These are phyloP conservation scores for Coemansia sp. DNA, from an alignment of 192 early-diverging fungal genomes.

Conservation along the genomic window DNA sequence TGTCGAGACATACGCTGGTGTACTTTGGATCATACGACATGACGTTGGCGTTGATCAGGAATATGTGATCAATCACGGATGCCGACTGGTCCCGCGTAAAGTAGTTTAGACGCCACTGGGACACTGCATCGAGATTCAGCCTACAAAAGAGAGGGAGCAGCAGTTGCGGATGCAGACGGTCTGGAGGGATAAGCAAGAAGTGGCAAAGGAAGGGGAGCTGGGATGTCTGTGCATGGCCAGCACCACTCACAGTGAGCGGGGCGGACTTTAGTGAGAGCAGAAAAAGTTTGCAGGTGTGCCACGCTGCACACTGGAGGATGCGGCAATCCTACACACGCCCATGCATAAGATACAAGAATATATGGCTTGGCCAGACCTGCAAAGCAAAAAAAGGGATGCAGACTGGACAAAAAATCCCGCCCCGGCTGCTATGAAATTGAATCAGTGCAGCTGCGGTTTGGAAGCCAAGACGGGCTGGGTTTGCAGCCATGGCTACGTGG, in stretches of 20 bases:
- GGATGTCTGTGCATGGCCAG: neutral
- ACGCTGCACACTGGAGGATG: neutral
- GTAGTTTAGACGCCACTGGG: slow-evolving; percentile 56
- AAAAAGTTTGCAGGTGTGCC: neutral
- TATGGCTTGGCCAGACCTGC: neutral
- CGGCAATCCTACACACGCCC: neutral
- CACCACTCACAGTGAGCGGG: neutral
- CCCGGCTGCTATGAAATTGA: no score
- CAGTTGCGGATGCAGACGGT: neutral
- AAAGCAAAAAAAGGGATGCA: neutral
- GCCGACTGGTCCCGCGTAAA: slow-evolving; percentile 50
- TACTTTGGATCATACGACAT: slow-evolving; percentile 52
- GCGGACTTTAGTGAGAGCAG: slow-evolving; percentile 2
- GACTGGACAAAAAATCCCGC: no score
- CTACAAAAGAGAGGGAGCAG: slow-evolving; percentile 6
- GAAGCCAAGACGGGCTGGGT: no score
- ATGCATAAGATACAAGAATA: neutral
- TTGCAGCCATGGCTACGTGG: no score
- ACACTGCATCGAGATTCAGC: slow-evolving; percentile 54
- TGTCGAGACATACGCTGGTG: slow-evolving; percentile 43
- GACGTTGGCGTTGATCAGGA: slow-evolving; percentile 52
- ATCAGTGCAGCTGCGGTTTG: no score
- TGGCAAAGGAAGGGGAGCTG: neutral
- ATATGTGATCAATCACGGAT: slow-evolving; percentile 52
- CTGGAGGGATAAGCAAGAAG: no score